These are phyloP conservation scores for Annulohypoxylon moriforme DNA, from an alignment of 495 filamentous ascomycete genomes.

Conservation along the genomic window DNA sequence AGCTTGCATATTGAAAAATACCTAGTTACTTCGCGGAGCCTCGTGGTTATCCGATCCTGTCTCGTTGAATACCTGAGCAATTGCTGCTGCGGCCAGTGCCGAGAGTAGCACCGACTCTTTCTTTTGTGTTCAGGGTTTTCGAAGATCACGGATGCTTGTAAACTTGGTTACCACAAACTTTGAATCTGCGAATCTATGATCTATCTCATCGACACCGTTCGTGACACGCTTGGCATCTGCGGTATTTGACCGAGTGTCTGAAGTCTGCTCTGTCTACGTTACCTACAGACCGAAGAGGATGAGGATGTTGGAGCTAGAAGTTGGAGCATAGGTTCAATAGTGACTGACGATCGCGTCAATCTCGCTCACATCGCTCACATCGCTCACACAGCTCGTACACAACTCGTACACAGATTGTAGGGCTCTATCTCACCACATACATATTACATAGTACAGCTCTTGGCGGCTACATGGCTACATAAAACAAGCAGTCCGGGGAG, in stretches of 20 bases:
- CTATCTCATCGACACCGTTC: constrained; percentile 22
- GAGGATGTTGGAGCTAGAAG: neutral
- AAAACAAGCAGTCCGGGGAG: constrained; percentile 16
- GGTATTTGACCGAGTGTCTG: constrained; percentile 35
- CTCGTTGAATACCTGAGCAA: constrained; percentile 27
- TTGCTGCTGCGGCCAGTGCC: constrained; percentile 30
- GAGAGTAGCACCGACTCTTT: constrained; percentile 40
- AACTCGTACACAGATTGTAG: neutral
- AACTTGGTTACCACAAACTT: constrained; percentile 22
- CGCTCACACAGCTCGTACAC: neutral
- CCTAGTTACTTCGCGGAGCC: constrained; percentile 35
- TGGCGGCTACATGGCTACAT: constrained; percentile 15
- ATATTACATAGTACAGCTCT: constrained; percentile 4
- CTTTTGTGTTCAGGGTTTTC: constrained; percentile 11
- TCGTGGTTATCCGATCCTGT: constrained; percentile 37
- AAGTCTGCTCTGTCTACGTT: constrained; percentile 11
- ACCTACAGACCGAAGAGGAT: constrained; percentile 27
- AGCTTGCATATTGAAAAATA: constrained; percentile 29
- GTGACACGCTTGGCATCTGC: constrained; percentile 42
- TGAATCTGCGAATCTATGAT: neutral
- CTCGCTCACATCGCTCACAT: neutral
- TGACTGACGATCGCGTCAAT: constrained; percentile 14
- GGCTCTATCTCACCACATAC: constrained; percentile 11
- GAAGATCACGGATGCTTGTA: constrained; percentile 26
- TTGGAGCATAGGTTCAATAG: constrained; percentile 7